Conservation (phyloP, 2,329 filamentous ascomycete species). For the Chaetomium sp. region DNA sequence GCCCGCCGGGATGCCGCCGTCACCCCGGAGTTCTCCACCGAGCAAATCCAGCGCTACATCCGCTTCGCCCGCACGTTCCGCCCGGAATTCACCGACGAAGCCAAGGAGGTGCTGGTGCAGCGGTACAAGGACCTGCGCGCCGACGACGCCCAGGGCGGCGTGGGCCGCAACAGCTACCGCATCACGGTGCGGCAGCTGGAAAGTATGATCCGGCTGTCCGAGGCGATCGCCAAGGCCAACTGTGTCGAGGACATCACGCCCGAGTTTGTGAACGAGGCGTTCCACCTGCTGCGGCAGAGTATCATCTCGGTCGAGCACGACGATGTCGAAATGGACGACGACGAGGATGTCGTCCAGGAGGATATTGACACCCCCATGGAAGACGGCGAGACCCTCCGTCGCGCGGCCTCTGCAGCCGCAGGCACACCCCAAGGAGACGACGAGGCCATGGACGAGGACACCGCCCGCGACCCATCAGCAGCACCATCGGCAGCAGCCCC, state of each 20-base stretch:
- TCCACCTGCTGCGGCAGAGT: conserved; percentile 81
- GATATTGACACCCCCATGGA: conserved; percentile 28
- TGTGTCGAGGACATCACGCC: conserved; percentile 85
- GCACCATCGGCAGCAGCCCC: conserved; percentile 1
- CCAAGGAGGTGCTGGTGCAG: conserved; percentile 75
- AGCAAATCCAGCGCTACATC: conserved; percentile 94
- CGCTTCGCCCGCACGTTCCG: conserved; percentile 93
- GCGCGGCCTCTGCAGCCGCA: conserved; percentile 44
- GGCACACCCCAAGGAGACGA: conserved; percentile 44
- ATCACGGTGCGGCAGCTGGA: conserved; percentile 97
- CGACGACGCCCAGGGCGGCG: conserved; percentile 88
- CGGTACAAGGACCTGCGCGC: conserved; percentile 93
- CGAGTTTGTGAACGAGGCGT: conserved; percentile 85
- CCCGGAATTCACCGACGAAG: conserved; percentile 83
- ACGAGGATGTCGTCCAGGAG: conserved; percentile 54
- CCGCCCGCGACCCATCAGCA: not conserved
- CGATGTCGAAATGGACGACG: conserved; percentile 87
- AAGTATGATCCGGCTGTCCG: conserved; percentile 87
- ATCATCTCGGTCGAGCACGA: conserved; percentile 98
- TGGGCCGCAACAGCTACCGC: conserved; percentile 91
- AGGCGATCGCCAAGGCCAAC: conserved; percentile 97
- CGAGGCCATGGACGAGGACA: conserved; percentile 22
- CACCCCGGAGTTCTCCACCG: conserved; percentile 88
- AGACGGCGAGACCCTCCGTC: conserved; percentile 41
- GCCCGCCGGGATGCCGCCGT: conserved; percentile 88